Conservation (phyloP, 1,139 yeast species). For the Suhomyces taliae region DNA sequence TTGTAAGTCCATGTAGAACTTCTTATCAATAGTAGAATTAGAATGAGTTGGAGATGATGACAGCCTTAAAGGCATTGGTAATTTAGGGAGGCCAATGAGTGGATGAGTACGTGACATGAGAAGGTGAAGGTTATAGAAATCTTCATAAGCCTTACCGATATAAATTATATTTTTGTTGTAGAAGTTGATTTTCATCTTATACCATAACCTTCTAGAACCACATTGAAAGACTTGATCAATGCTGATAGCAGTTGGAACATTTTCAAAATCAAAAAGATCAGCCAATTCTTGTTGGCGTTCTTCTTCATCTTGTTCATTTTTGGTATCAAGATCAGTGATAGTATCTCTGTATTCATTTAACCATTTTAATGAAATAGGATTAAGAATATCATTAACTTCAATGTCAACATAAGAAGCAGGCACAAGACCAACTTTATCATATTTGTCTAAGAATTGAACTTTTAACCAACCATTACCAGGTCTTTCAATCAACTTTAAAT, state of each 20-base stretch:
- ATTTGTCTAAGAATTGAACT: conserved; percentile 23
- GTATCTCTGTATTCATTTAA: conserved; percentile 13
- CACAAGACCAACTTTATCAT: conserved; percentile 19
- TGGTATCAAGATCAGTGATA: conserved; percentile 8
- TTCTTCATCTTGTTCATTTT: conserved; percentile 3
- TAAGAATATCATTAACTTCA: conserved; percentile 21
- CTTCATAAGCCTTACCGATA: conserved; percentile 22
- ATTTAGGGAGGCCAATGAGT: conserved; percentile 8
- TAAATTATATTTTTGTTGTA: conserved; percentile 14
- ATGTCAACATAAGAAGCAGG: conserved; percentile 27
- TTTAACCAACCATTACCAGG: conserved; percentile 28
- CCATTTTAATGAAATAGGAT: conserved; percentile 22
- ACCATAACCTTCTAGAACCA: conserved; percentile 19
- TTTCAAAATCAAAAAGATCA: conserved; percentile 12
- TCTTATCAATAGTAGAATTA: conserved; percentile 10
- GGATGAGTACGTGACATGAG: conserved; percentile 8
- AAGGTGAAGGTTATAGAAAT: conserved; percentile 21
- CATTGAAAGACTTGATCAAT: conserved; percentile 20
- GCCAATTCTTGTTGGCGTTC: conserved; percentile 4
- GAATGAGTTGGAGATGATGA: conserved; percentile 9
- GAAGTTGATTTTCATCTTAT: conserved; percentile 17
- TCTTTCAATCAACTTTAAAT: conserved; percentile 21
- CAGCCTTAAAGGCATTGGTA: conserved; percentile 15
- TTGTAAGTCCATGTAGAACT: conserved; percentile 12
- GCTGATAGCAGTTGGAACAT: conserved; percentile 2